Evolutionary conservation across 176 grass and related monocot genomes (phyloP), one percentile per base, ranked within the genome.

Genomic region (Microstegium vimineum): DNA sequence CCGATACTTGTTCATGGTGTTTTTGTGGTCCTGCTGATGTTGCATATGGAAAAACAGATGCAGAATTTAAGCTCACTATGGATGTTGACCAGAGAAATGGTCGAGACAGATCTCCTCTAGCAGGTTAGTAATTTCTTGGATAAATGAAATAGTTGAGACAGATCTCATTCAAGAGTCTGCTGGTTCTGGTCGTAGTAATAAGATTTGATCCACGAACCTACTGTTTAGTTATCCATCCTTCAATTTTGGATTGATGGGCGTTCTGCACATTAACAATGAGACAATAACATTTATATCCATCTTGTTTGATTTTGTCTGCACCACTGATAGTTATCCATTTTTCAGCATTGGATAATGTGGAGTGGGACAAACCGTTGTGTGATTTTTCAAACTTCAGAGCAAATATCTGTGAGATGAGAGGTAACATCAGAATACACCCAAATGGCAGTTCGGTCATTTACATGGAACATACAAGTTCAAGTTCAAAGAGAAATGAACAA

Each of bases 381-480:
- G 87, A 97, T 71, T 90, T 97, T 52, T 90, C 94, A 51, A 90
- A 94, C 59, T 91, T 91, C 72, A 82, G 92, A 41, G 87, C 90
- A 66, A 94, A 97, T 80, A 75, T 94, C 56, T 97, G 94, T 3
- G 90, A 92, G 77, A 92, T 97, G 89, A 54, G 85, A 68, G 94
- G 94, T 30, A 76, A 92, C 20, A 90, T 97, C 36, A 81, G 84
- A 57, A 85, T 97, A 31, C 89, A 91, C 69, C 62, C 85, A 0
- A 94, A 86, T 28, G 82, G 87, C 20, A 90, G 82, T 42, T 91
- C 78, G 3, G 71, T 97, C 36, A 81, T 97, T 64, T 90, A 85
- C 76, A 91, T 94, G 87, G 90, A 98, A 32, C 66, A 83, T 33
- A 63, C 69, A 6, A 82, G 81, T 64, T 86, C 90, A 3, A 34